Evolutionary conservation across 106 monocot species (phyloP), one percentile per base, ranked within the genome.

Genomic region (Platanthera zijinensis): DNA sequence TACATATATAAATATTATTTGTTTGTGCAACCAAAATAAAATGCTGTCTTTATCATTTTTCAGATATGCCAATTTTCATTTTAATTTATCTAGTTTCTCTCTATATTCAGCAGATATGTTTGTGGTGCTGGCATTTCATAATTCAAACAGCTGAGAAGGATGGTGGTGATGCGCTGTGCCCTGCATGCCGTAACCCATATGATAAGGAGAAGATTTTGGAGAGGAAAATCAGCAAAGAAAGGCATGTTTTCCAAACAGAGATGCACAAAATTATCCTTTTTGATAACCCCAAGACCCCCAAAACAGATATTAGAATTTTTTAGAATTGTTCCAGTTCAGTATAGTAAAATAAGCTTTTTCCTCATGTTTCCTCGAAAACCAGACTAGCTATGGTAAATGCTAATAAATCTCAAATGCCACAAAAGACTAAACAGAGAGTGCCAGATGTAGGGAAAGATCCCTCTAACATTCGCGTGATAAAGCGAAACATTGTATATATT

Each of bases 61-160:
- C 14, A 13, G 30, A 5, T 10, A 68, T 68, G 30, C 32, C 22
- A 13, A 68, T 9, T 10, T 70, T 70, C 32, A 10, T 39, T 39
- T 8, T 67, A 30, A 22, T 67, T 30, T 0, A 3, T 39, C 30
- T 39, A 39, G 5, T 12, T 67, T 13, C 12, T 39, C 48, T n/a
- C 51, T 52, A 15, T 79, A 69, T 72, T 47, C 50, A 72, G 21
- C 49, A 89, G 89, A 86, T 89, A 77, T 89, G 89, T 56, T 59
- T 86, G 59, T 89, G 89, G 89, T 89, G 89, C 70, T 86, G 85
- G 85, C 78, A 89, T 82, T 75, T 76, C 49, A 76, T 86, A 73
- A 76, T 86, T 14, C 70, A 79, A 69, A 83, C 78, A 51, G 78
- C 78, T 73, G 78, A 80, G 51, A 85, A 78, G 75, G 78, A 81